Conservation (phyloP, 257 asterid genomes). For the Thymus quinquecostatus region DNA sequence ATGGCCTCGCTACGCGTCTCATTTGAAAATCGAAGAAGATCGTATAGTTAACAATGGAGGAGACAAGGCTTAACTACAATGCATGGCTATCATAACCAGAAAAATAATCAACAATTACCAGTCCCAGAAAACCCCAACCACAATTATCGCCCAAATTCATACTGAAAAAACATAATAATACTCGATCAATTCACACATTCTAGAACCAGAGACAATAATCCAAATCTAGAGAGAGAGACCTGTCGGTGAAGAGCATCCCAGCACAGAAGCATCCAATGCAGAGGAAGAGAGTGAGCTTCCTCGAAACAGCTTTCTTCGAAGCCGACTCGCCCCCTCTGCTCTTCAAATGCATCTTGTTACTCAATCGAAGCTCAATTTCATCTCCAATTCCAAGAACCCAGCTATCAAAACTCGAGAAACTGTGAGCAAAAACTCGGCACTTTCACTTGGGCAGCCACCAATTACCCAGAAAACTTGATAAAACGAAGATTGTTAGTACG, state of each 20-base stretch:
- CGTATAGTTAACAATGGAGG: background rate
- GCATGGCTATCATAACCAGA: background rate
- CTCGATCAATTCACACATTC: background rate
- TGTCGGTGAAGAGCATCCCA: slow-evolving; percentile 92
- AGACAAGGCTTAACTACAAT: background rate
- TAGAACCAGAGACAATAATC: slow-evolving; percentile 10
- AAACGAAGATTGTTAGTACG: background rate
- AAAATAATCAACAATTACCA: slow-evolving; percentile 25
- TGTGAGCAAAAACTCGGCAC: slow-evolving; percentile 28
- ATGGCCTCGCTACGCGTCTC: slow-evolving; percentile 20
- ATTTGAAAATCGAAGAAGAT: slow-evolving; percentile 24
- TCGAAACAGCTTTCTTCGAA: slow-evolving; percentile 47
- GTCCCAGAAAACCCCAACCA: background rate
- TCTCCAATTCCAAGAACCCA: slow-evolving; percentile 34
- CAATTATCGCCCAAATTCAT: slow-evolving; percentile 16
- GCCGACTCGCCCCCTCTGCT: slow-evolving; percentile 61
- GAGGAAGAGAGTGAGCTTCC: slow-evolving; percentile 59
- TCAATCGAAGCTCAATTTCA: slow-evolving; percentile 40
- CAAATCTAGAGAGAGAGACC: slow-evolving; percentile 43
- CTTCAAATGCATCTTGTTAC: slow-evolving; percentile 61
- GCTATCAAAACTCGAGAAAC: slow-evolving; percentile 25
- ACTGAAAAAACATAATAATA: background rate
- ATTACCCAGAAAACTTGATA: slow-evolving; percentile 17
- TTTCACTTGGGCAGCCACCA: slow-evolving; percentile 30
- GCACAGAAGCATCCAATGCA: slow-evolving; percentile 78